These are phyloP conservation scores for Aspergillus awamori DNA, from an alignment of 2,329 filamentous ascomycete species.

Conservation along the genomic window DNA sequence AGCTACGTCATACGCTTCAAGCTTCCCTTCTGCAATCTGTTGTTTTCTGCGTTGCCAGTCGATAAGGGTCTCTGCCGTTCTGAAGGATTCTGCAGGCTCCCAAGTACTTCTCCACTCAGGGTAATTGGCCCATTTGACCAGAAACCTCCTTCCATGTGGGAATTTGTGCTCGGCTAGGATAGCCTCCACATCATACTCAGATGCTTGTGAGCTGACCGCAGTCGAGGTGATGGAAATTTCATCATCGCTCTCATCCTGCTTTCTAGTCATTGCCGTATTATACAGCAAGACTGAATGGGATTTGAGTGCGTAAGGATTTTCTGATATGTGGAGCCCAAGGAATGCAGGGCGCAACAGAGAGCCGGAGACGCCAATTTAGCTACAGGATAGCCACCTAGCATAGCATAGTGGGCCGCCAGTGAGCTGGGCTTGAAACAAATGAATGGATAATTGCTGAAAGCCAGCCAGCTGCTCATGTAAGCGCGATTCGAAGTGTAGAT, in stretches of 20 bases:
- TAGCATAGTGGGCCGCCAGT: background rate
- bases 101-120: constrained; percentile 59
- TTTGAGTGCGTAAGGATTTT: background rate
- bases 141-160: constrained; percentile 50
- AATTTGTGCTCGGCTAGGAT: constrained; percentile 53
- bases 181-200: constrained; percentile 58
- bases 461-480: background rate
- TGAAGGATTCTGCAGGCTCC: constrained; percentile 52
- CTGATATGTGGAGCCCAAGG: background rate
- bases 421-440: background rate
- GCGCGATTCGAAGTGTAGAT: background rate
- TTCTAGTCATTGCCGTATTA: constrained; percentile 15
- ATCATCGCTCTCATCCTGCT: constrained; percentile 44
- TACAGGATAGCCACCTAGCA: background rate
- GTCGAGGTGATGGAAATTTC: constrained; percentile 63
- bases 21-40: constrained; percentile 33
- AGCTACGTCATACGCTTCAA: constrained; percentile 36
- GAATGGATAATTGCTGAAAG: background rate
- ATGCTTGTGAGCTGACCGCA: constrained; percentile 42
- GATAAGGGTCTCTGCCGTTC: constrained; percentile 39
- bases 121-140: constrained; percentile 68
- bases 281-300: background rate
- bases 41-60: constrained; percentile 45
- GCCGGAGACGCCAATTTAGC: background rate
- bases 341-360: background rate